Percentiles rank a stretch among this genome's conserved stretches.
Evolutionary conservation across 306 rosid species (phyloP).

Genomic region (Rubus parviflorus): DNA sequence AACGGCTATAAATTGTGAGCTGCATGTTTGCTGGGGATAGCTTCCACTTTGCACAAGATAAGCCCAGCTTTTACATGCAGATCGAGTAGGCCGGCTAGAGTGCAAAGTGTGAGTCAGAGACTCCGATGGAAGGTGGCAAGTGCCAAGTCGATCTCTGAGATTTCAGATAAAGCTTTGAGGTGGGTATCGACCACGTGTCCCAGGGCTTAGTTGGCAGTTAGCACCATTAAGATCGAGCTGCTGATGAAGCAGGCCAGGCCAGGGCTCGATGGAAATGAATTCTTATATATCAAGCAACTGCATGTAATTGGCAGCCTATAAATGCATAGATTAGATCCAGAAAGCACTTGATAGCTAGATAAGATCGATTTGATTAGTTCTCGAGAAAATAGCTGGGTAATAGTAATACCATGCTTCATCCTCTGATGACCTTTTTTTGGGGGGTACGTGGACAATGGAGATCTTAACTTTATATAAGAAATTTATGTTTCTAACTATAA

Average conservation of each 20-base stretch:
- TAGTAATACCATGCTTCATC: not conserved
- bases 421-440: not conserved
- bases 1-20: not conserved
- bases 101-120: slow-evolving; percentile 2
- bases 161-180: not conserved
- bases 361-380: too few species aligned
- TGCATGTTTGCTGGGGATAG: not conserved
- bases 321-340: not conserved
- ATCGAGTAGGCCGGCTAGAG: not conserved
- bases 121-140: slow-evolving; percentile 3
- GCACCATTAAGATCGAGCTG: not conserved
- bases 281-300: not conserved
- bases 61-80: slow-evolving; percentile 9
- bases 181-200: slow-evolving; percentile 1
- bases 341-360: not conserved
- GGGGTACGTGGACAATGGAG: not conserved
- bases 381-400: not conserved
- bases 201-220: not conserved
- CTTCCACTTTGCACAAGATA: slow-evolving; percentile 6
- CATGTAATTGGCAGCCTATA: not conserved
- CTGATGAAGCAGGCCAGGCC: not conserved
- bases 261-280: not conserved
- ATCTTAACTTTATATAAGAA: not conserved
- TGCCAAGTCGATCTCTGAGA: not conserved
- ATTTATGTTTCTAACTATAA: too few species aligned